Conservation (phyloP, 148 eudicot species). For the Drosera capensis region DNA sequence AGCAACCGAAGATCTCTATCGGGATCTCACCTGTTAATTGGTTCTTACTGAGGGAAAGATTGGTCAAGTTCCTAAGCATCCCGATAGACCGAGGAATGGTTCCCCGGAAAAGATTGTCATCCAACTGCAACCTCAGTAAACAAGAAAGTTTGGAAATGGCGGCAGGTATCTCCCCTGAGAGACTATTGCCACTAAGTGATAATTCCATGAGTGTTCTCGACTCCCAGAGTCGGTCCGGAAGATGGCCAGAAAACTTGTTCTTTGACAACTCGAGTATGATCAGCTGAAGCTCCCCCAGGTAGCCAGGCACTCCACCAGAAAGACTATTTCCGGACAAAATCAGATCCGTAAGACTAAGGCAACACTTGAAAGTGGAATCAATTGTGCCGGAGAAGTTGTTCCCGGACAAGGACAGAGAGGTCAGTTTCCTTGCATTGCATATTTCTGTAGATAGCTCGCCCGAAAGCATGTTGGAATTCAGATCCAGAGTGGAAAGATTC, state of each 20-base stretch:
- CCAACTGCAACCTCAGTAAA: slow-evolving; percentile 60
- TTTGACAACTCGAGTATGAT: slow-evolving; percentile 48
- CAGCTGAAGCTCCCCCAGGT: slow-evolving; percentile 59
- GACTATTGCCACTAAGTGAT: slow-evolving; percentile 40
- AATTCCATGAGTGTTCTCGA: slow-evolving; percentile 64
- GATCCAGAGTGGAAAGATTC: slow-evolving; percentile 31
- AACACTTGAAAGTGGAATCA: slow-evolving; percentile 36
- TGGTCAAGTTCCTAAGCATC: slow-evolving; percentile 57
- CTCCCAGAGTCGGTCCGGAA: slow-evolving; percentile 63
- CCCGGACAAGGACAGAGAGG: slow-evolving; percentile 29
- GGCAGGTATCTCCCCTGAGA: slow-evolving; percentile 42
- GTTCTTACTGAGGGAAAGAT: slow-evolving; percentile 72
- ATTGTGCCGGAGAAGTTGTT: slow-evolving; percentile 68
- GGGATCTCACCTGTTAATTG: slow-evolving; percentile 57
- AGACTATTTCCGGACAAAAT: slow-evolving; percentile 55
- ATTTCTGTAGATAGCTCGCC: slow-evolving; percentile 52
- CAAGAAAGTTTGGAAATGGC: slow-evolving; percentile 26
- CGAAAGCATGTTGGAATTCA: slow-evolving; percentile 47
- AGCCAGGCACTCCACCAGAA: slow-evolving; percentile 61
- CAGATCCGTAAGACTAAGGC: slow-evolving; percentile 36
- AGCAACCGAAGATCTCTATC: slow-evolving; percentile 50
- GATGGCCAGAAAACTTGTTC: slow-evolving; percentile 47
- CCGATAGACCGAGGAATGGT: slow-evolving; percentile 58
- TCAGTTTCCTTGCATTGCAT: slow-evolving; percentile 34
- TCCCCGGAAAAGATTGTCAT: slow-evolving; percentile 55